Evolutionary conservation across 768 basidiomycete species (phyloP).

Genomic region (Cystofilobasidium capitatum): DNA sequence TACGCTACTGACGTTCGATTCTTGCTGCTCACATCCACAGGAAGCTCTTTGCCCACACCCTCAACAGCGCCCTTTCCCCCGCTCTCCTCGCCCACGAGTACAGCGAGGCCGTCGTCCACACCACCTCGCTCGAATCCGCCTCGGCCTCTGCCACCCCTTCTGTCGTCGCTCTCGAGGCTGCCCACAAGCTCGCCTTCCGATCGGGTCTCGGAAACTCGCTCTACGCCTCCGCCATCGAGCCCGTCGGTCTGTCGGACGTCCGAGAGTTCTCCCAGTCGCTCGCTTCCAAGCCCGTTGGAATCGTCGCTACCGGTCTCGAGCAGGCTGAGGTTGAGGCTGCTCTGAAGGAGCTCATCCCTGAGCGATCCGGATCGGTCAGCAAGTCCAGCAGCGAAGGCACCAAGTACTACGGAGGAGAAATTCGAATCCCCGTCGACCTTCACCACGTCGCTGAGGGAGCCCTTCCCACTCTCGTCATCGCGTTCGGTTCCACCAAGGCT

Average conservation of each 20-base stretch:
- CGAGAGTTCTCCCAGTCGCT: constrained; percentile 61
- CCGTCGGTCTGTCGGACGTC: constrained; percentile 56
- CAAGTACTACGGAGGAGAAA: constrained; percentile 76
- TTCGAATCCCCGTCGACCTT: constrained; percentile 51
- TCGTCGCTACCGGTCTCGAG: constrained; percentile 79
- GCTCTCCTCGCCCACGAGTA: constrained; percentile 51
- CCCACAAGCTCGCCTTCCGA: constrained; percentile 87
- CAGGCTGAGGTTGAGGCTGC: constrained; percentile 35
- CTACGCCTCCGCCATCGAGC: constrained; percentile 62
- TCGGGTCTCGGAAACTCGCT: constrained; percentile 83
- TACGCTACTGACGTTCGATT: neutral
- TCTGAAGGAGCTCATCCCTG: constrained; percentile 54
- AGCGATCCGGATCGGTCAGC: constrained; percentile 36
- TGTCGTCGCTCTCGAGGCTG: constrained; percentile 68
- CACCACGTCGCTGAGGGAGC: constrained; percentile 47
- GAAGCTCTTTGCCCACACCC: constrained; percentile 78
- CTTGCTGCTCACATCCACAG: neutral
- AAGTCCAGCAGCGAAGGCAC: constrained; percentile 41
- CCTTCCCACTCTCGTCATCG: constrained; percentile 71
- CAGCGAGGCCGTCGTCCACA: constrained; percentile 46
- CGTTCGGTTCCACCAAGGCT: constrained; percentile 61
- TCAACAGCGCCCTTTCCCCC: constrained; percentile 72
- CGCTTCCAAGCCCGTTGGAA: constrained; percentile 59
- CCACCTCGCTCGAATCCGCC: constrained; percentile 60
- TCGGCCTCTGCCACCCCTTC: constrained; percentile 54